Percentiles rank a stretch among this genome's conserved stretches.
Conservation (phyloP, 2,329 filamentous ascomycete genomes). For the Claviceps sp. region DNA sequence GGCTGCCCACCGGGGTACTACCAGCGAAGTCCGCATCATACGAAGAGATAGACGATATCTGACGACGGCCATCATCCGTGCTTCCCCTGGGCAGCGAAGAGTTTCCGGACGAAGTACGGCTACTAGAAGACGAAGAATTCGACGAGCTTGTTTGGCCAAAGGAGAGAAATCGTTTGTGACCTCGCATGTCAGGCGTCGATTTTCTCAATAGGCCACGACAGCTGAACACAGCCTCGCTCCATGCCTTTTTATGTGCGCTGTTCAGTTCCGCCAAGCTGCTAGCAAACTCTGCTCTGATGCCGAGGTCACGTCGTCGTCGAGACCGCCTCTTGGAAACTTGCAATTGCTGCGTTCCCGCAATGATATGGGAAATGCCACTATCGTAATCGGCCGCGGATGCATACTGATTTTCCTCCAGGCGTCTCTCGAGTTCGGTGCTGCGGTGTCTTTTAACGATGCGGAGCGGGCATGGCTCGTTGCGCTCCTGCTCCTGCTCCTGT, state of each 20-base stretch:
- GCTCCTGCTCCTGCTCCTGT: neutral
- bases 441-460: constrained; percentile 32
- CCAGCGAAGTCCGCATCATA: neutral
- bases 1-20: neutral
- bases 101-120: constrained; percentile 1
- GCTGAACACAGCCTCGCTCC: constrained; percentile 7
- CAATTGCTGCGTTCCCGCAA: constrained; percentile 2
- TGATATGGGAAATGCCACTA: constrained; percentile 1
- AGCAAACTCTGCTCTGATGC: neutral
- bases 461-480: constrained; percentile 30
- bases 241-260: constrained; percentile 3
- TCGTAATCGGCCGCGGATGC: neutral
- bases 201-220: constrained; percentile 8
- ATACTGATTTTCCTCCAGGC: neutral
- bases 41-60: constrained; percentile 2
- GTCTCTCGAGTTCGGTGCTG: neutral
- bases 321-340: constrained; percentile 7
- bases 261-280: constrained; percentile 6
- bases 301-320: neutral
- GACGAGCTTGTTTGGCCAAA: constrained; percentile 3
- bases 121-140: constrained; percentile 1
- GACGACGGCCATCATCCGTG: neutral
- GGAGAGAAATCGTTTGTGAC: constrained; percentile 2
- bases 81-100: neutral
- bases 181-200: constrained; percentile 5